Base-by-base conservation (phyloP, 495 filamentous ascomycete genomes). In the Terfezia boudieri region DNA sequence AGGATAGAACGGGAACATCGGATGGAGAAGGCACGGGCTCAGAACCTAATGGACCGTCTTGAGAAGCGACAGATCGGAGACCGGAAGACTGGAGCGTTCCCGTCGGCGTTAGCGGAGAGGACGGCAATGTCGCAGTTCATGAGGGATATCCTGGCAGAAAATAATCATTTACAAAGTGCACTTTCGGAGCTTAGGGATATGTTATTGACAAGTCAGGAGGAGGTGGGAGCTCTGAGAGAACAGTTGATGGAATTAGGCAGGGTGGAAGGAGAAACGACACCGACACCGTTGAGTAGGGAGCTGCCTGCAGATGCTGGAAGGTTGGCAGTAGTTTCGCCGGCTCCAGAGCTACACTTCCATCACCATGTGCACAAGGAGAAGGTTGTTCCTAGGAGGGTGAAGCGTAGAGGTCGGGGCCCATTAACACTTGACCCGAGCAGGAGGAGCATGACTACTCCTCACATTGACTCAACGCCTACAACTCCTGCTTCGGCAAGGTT, bases 311-410 rank as follows among this genome's bases (percentile, higher is more conserved):
- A 75, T 74, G 37, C 66, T 69, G 49, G 67, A 73, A 57, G 43
- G 53, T 23, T 58, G 14, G 63, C 71, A 46, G 57, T 63, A 26
- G 78, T 80, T 10, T 82, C 85, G 60, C 83, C 84, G 60, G 68
- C 94, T 38, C 88, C 94, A 61, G 81, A 94, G 43, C 87, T 95
- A 62, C 86, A 93, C 57, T 89, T 95, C 64, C 92, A 93, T 59
- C 85, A 94, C 58, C 74, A 82, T 37, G 71, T 75, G 8, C 61
- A 71, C 14, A 67, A 78, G 50, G 73, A 78, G 62, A 76, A 78
- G 53, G 78, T 84, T 46, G 68, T 69, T 50, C 57, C 63, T 0
- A 56, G 41, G 41, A 46, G 4, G 4, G 41, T 20, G 17, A 46
- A 46, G 41, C 12, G 41, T 14, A 46, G 41, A 20, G 41, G 41